Percentiles rank a stretch among this genome's conserved stretches.
Evolutionary conservation across 805 yeast genomes (phyloP).

Genomic region (Saccharomycopsis sp.): DNA sequence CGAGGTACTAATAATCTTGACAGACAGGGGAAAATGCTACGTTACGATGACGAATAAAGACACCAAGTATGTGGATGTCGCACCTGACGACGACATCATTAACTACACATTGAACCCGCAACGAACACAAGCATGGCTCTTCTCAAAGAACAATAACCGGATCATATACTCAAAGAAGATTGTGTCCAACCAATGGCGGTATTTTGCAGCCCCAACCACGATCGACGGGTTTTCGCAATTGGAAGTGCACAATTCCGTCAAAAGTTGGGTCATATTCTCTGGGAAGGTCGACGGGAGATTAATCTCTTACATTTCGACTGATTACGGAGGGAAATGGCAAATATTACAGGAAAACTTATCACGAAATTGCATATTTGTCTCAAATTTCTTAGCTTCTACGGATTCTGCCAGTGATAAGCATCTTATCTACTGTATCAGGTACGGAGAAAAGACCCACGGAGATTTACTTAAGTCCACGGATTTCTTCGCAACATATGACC

Average conservation of each 20-base stretch:
- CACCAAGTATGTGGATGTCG: not conserved
- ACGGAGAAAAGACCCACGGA: not conserved
- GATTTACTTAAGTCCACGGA: slow-evolving; percentile 11
- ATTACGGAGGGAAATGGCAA: slow-evolving; percentile 16
- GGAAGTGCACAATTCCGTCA: not conserved
- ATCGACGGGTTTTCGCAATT: not conserved
- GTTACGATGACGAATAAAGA: not conserved
- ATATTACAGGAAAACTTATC: slow-evolving; percentile 12
- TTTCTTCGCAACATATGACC: slow-evolving; percentile 10
- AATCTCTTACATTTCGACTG: slow-evolving; percentile 15
- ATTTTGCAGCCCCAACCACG: not conserved
- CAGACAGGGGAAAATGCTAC: slow-evolving; percentile 1
- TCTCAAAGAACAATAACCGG: slow-evolving; percentile 8
- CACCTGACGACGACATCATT: slow-evolving; percentile 1
- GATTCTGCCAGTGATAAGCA: not conserved
- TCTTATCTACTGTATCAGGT: slow-evolving; percentile 10
- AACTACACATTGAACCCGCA: slow-evolving; percentile 39
- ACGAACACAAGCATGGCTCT: slow-evolving; percentile 41
- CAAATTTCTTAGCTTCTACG: not conserved
- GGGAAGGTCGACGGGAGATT: slow-evolving; percentile 1
- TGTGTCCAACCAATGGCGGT: not conserved
- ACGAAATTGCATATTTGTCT: not conserved
- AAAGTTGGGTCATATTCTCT: slow-evolving; percentile 16
- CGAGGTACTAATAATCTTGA: slow-evolving; percentile 37
- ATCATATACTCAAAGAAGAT: not conserved